Conservation (phyloP, 345 rosid species). For the Euclidium syriacum region DNA sequence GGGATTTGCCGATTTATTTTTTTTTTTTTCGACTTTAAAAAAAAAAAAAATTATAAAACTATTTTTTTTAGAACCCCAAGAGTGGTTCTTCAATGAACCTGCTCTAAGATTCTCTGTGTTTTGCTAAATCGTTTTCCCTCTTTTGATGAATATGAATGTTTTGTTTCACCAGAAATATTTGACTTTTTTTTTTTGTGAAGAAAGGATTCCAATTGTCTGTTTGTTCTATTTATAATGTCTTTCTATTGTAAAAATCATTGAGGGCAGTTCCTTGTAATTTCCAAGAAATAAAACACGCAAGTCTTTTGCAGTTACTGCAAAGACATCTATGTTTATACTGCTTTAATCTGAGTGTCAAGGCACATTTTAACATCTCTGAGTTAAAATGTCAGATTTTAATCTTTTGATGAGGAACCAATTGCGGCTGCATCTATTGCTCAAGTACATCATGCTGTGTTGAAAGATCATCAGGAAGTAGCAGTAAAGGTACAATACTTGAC, state of each 20-base stretch:
- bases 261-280: slow-evolving; percentile 78
- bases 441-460: slow-evolving; percentile 73
- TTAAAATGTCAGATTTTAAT: slow-evolving; percentile 51
- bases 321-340: neutral
- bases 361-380: neutral
- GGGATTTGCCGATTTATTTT: too few species aligned
- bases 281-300: slow-evolving; percentile 56
- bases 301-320: slow-evolving; percentile 12
- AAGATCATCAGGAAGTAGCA: slow-evolving; percentile 65
- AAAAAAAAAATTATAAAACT: too few species aligned
- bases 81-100: too few species aligned
- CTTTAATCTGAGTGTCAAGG: neutral
- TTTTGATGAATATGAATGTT: too few species aligned
- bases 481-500: slow-evolving; percentile 50
- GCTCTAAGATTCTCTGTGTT: neutral
- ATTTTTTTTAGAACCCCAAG: too few species aligned
- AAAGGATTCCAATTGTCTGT: too few species aligned
- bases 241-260: slow-evolving; percentile 1
- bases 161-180: too few species aligned
- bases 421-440: slow-evolving; percentile 98
- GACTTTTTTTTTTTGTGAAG: too few species aligned
- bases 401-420: slow-evolving; percentile 78
- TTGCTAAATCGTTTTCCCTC: neutral
- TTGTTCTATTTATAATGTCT: slow-evolving; percentile 12
- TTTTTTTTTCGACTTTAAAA: too few species aligned